These are phyloP conservation scores for Candida silvicultrix DNA, from an alignment of 805 yeast genomes.

Conservation along the genomic window DNA sequence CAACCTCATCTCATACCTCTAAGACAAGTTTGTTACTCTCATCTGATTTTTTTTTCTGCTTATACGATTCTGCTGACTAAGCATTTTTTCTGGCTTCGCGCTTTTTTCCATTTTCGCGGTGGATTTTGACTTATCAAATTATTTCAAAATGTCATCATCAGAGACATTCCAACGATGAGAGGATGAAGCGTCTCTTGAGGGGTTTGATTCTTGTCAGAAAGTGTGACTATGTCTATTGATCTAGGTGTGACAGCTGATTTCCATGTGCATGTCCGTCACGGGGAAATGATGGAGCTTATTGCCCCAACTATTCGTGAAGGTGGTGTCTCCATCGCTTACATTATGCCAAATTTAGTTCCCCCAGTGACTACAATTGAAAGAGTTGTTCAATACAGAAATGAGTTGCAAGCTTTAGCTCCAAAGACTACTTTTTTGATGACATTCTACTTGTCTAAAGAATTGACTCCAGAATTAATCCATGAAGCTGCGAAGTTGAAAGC, in stretches of 20 bases:
- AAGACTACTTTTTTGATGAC: constrained; percentile 88
- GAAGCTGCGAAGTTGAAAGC: constrained; percentile 66
- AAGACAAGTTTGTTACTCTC: background rate
- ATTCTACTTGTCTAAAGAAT: constrained; percentile 67
- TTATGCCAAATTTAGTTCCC: constrained; percentile 95
- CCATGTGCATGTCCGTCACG: constrained; percentile 96
- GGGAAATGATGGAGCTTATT: constrained; percentile 84
- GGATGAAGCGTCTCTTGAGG: too few relatives aligned
- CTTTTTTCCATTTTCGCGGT: background rate
- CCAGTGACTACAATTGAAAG: constrained; percentile 76
- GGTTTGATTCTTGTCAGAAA: background rate
- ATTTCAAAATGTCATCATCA: background rate
- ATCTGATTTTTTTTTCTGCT: background rate
- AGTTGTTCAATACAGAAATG: constrained; percentile 62
- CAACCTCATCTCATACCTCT: background rate
- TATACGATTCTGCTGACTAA: background rate
- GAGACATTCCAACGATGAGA: too few relatives aligned
- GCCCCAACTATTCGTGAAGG: constrained; percentile 89
- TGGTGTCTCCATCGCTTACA: constrained; percentile 84
- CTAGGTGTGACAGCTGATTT: constrained; percentile 80
- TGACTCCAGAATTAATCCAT: constrained; percentile 81
- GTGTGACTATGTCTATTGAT: constrained; percentile 19
- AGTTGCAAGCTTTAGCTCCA: constrained; percentile 63
- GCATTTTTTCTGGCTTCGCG: background rate
- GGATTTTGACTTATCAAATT: background rate